Base-by-base conservation (phyloP, 2,329 filamentous ascomycete species). In the Colletotrichum sp. region DNA sequence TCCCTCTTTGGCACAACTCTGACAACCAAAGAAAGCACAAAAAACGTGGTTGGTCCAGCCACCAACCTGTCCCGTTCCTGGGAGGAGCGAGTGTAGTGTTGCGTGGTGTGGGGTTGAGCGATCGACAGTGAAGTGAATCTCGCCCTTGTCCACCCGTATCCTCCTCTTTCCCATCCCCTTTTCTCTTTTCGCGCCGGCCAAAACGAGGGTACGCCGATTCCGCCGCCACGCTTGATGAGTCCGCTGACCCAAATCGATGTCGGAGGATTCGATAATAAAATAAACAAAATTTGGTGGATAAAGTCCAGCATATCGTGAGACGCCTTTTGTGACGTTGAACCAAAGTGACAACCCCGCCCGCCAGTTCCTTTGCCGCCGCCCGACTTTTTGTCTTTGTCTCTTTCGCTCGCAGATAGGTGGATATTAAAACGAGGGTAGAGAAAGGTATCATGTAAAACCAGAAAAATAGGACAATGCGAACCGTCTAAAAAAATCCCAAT, bases 371-470 rank as follows among this genome's bases (percentile, higher is more conserved):
- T 69, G 48, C 68, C 68, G 48, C 39, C 68, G 64, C 26, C 73
- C 14, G 68, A 77, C 73, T 39, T 77, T 77, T 73, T 76, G 67
- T 71, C 71, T 57, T 65, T 32, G 73, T 72, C 67, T 75, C 72
- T 67, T 76, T 76, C 65, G 65, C 74, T 76, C 71, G 74, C 71
- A 69, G 71, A 76, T 74, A 74, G 57, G 52, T 76, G 71, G 66
- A 76, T 75, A 77, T 77, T 77, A 77, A 60, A 67, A 77, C 72
- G 75, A 77, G 64, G 64, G 75, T 76, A 75, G 65, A 68, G 68
- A 76, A 75, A 72, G 73, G 73, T 75, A 75, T 75, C 73, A 71
- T 75, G 63, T 55, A 34, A 63, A 61, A 39, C 36, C 60, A 39
- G 39, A 26, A 52, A 21, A 39, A 59, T 43, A 60, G 4, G 64